Conservation (phyloP, 805 yeast species). For the Cyberlindnera bimundalis region DNA sequence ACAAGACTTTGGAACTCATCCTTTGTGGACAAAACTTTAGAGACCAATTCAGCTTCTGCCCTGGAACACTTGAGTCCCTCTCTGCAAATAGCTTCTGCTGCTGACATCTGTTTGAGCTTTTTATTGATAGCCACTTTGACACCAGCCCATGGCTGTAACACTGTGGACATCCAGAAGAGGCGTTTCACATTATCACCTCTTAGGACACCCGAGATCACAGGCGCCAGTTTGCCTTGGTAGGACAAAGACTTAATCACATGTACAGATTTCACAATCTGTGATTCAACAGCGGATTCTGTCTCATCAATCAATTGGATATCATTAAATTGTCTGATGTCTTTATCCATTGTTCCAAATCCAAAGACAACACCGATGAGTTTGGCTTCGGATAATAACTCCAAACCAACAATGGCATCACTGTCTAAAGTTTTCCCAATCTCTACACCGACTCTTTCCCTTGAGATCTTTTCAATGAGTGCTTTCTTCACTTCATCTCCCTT, state of each 20-base stretch:
- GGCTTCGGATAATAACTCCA: conserved; percentile 53
- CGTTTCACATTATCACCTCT: conserved; percentile 12
- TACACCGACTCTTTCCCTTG: conserved; percentile 85
- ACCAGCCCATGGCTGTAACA: conserved; percentile 48
- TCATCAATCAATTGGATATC: conserved; percentile 8
- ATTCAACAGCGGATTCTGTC: conserved; percentile 10
- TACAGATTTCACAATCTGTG: conserved; percentile 23
- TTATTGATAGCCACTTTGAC: conserved; percentile 37
- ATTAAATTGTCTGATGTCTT: conserved; percentile 23
- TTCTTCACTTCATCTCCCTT: conserved; percentile 47
- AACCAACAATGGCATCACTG: conserved; percentile 65
- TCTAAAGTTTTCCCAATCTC: conserved; percentile 76
- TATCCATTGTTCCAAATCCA: conserved; percentile 30
- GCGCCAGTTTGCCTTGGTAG: neutral
- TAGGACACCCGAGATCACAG: conserved; percentile 1
- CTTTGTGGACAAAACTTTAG: conserved; percentile 39
- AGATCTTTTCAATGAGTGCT: conserved; percentile 68
- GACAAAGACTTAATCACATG: conserved; percentile 1
- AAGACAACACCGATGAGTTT: conserved; percentile 59
- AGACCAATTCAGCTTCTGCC: conserved; percentile 48
- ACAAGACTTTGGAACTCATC: conserved; percentile 30
- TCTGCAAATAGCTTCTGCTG: conserved; percentile 50
- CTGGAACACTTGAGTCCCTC: conserved; percentile 70
- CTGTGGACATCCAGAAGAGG: conserved; percentile 40
- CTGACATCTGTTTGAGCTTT: conserved; percentile 34